Conservation (phyloP, 2,329 filamentous ascomycete genomes). For the Botrytis pseudocinerea region DNA sequence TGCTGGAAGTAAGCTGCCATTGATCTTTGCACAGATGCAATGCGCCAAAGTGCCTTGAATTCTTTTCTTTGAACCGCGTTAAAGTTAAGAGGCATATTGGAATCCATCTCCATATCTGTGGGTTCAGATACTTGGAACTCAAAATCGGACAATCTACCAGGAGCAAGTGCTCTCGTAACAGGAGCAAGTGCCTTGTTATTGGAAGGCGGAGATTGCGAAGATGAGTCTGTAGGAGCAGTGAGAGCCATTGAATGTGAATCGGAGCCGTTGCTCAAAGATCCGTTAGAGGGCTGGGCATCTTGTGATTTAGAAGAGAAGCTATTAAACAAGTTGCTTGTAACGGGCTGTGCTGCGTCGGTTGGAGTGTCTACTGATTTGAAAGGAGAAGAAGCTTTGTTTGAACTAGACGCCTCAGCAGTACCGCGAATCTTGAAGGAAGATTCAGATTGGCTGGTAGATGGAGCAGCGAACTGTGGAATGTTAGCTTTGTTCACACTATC, state of each 20-base stretch:
- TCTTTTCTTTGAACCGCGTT: slow-evolving; percentile 31
- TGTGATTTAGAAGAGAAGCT: slow-evolving; percentile 15
- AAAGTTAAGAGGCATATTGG: slow-evolving; percentile 31
- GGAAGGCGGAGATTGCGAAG: not conserved
- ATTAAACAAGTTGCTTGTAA: slow-evolving; percentile 29
- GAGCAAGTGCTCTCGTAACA: slow-evolving; percentile 7
- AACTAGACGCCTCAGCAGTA: slow-evolving; percentile 7
- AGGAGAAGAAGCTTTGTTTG: slow-evolving; percentile 22
- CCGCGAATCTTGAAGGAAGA: slow-evolving; percentile 14
- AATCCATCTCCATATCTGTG: slow-evolving; percentile 31
- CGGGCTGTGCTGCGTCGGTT: slow-evolving; percentile 26
- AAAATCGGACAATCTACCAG: slow-evolving; percentile 11
- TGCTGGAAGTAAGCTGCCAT: slow-evolving; percentile 33
- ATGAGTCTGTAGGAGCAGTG: slow-evolving; percentile 7
- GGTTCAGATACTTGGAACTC: slow-evolving; percentile 27
- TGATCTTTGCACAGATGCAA: slow-evolving; percentile 37
- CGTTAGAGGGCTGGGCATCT: not conserved
- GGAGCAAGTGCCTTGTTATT: not conserved
- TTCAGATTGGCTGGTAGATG: not conserved
- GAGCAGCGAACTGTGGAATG: not conserved
- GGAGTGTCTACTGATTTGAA: slow-evolving; percentile 29
- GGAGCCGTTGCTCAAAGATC: not conserved
- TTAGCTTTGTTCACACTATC: not conserved
- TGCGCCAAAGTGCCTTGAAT: slow-evolving; percentile 36
- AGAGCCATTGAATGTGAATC: not conserved